These are phyloP conservation scores for Tephrocybe sp. DNA, from an alignment of 768 basidiomycete genomes.

Conservation along the genomic window DNA sequence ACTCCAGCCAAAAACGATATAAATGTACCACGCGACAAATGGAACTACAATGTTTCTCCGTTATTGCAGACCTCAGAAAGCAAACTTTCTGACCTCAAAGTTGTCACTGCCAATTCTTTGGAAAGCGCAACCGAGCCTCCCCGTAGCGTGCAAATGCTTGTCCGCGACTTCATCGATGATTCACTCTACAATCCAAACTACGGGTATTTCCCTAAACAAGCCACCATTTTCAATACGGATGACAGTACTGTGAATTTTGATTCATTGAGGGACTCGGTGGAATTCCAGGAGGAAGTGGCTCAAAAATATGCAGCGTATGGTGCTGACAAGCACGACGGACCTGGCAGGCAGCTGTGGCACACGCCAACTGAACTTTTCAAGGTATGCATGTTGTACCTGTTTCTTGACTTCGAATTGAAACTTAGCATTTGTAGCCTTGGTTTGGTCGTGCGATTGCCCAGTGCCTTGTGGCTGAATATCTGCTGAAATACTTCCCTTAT, in stretches of 20 bases:
- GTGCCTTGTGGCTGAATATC: conserved; percentile 88
- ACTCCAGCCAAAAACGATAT: conserved; percentile 14
- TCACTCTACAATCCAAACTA: conserved; percentile 96
- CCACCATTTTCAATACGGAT: conserved; percentile 79
- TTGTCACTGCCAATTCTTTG: conserved; percentile 73
- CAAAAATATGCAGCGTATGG: conserved; percentile 74
- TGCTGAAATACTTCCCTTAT: conserved; percentile 94
- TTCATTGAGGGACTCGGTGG: conserved; percentile 59
- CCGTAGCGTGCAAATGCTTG: conserved; percentile 85
- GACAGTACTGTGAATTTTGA: conserved; percentile 67
- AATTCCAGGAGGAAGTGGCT: conserved; percentile 85
- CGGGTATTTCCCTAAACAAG: conserved; percentile 95
- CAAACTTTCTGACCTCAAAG: conserved; percentile 40
- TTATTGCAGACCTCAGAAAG: conserved; percentile 52
- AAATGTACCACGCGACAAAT: conserved; percentile 51
- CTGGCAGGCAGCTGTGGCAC: conserved; percentile 94
- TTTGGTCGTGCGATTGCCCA: conserved; percentile 90
- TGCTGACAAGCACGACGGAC: conserved; percentile 56
- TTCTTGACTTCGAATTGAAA: conserved; percentile 12
- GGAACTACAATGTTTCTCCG: conserved; percentile 76
- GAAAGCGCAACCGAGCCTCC: conserved; percentile 62
- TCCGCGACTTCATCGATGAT: conserved; percentile 96
- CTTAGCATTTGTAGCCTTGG: conserved; percentile 66
- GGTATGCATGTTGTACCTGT: conserved; percentile 43
- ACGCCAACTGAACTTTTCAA: conserved; percentile 98